A percentile compares a stretch with the other conserved stretches of the same genome.
Conservation (phyloP, 306 rosid species). For the Astragalus glycyphyllos region DNA sequence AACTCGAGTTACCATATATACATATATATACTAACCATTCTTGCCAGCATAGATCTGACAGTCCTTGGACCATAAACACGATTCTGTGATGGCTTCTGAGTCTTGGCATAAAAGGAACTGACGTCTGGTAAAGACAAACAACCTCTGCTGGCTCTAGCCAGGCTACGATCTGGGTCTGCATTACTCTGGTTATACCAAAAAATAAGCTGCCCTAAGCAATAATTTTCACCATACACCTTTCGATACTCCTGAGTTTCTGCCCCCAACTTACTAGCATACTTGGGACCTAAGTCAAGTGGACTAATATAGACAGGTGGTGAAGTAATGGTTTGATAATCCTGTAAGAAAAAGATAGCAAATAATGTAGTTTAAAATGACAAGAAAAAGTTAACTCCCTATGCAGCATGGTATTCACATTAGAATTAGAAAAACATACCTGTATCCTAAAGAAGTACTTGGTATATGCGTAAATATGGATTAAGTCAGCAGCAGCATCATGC, state of each 20-base stretch:
- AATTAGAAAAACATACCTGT: constrained; percentile 60
- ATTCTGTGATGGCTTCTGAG: constrained; percentile 82
- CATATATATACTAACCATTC: constrained; percentile 70
- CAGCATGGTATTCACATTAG: constrained; percentile 12
- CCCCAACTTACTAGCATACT: constrained; percentile 79
- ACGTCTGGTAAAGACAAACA: constrained; percentile 89
- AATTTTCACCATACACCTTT: constrained; percentile 87
- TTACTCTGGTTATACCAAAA: constrained; percentile 95
- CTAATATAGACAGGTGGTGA: constrained; percentile 98
- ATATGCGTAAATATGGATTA: constrained; percentile 92
- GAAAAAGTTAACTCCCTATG: constrained; percentile 2
- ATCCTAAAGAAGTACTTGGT: constrained; percentile 87
- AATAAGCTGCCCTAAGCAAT: constrained; percentile 97
- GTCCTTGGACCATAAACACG: constrained; percentile 93
- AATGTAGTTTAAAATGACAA: constrained; percentile 10
- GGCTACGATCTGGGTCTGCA: constrained; percentile 76
- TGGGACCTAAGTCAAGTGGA: constrained; percentile 99
- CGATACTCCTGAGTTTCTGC: constrained; percentile 80
- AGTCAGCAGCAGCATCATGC: constrained; percentile 98
- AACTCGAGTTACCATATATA: background rate
- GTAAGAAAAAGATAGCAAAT: constrained; percentile 43
- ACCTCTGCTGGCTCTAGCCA: constrained; percentile 80
- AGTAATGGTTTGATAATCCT: constrained; percentile 83
- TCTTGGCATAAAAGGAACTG: constrained; percentile 87
- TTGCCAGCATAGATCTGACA: constrained; percentile 83